Evolutionary conservation across 495 filamentous ascomycete genomes (phyloP), one percentile per base, ranked within the genome.

Genomic region (Stereocaulon alpinum): DNA sequence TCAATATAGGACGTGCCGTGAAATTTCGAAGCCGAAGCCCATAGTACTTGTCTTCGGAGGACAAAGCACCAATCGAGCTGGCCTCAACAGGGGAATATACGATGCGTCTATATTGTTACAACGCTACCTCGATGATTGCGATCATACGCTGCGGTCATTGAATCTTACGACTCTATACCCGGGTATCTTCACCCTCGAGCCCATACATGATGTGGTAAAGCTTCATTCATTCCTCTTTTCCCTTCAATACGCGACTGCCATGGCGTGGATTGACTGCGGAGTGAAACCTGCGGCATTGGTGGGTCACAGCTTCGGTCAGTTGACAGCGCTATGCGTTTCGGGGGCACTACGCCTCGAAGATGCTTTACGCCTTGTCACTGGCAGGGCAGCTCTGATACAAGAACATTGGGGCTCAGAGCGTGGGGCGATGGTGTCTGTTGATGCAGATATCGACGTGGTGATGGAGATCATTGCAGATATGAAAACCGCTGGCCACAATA

Each of bases 261-360:
- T 61, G 55, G 50, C 64, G 7, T 84, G 81, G 80, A 68, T 82
- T 0, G 77, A 77, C 24, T 71, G 63, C 15, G 78, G 80, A 0
- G 58, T 3, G 55, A 24, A 67, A 17, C 64, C 73, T 0, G 64
- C 56, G 2, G 55, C 65, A 0, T 27, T 82, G 0, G 50, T 84
- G 20, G 81, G 80, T 0, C 81, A 83, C 58, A 78, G 74, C 53
- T 77, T 84, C 59, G 81, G 81, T 1, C 67, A 83, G 61, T 65
- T 83, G 0, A 76, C 76, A 6, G 79, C 77, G 0, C 53, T 83
- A 0, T 71, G 64, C 22, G 64, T 83, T 5, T 64, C 73, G 15
- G 72, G 70, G 0, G 56, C 49, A 0, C 32, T 83, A 0, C 64
- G 63, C 0, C 66, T 81, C 0, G 1, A 40, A 0, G 76, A 82